Percentiles rank a stretch among this genome's conserved stretches.
phyloP scores from a whole-genome alignment of 2,329 filamentous ascomycete species.

The Sporothrix sp. region DNA sequence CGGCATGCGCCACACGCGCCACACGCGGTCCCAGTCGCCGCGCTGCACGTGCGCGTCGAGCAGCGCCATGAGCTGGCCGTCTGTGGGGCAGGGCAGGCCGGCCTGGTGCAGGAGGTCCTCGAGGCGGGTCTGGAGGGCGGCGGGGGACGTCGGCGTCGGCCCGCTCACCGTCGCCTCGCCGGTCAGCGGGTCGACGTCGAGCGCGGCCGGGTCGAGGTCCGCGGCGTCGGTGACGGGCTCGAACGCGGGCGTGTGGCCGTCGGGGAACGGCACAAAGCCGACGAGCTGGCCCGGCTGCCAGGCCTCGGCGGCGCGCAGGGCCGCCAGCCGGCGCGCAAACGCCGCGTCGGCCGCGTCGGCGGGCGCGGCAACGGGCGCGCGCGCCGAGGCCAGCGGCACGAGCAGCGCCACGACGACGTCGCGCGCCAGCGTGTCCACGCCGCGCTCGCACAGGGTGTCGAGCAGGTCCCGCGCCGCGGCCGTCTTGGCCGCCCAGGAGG shows the following conservation, averaged over 20 bases:
- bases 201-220: too few species aligned
- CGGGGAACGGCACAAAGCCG: not conserved
- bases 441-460: slow-evolving; percentile 36
- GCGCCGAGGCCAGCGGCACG: slow-evolving; percentile 25
- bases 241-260: not conserved
- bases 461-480: slow-evolving; percentile 32
- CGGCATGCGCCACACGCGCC: slow-evolving; percentile 49
- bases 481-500: slow-evolving; percentile 2
- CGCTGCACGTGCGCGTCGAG: slow-evolving; percentile 36
- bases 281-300: not conserved
- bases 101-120: slow-evolving; percentile 34
- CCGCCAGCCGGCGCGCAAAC: not conserved
- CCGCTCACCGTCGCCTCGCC: not conserved
- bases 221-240: not conserved
- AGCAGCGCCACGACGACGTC: slow-evolving; percentile 43
- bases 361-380: slow-evolving; percentile 19
- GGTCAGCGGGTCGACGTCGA: not conserved
- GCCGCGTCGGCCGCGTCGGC: not conserved
- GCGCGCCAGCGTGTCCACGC: slow-evolving; percentile 32
- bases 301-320: not conserved
- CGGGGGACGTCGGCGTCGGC: slow-evolving; percentile 18
- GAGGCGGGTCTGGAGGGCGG: slow-evolving; percentile 34
- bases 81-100: slow-evolving; percentile 29
- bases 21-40: slow-evolving; percentile 47
- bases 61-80: slow-evolving; percentile 31